Evolutionary conservation across 2,329 filamentous ascomycete species (phyloP), one percentile per base, ranked within the genome.

Genomic region (Trichoderma atroviride): DNA sequence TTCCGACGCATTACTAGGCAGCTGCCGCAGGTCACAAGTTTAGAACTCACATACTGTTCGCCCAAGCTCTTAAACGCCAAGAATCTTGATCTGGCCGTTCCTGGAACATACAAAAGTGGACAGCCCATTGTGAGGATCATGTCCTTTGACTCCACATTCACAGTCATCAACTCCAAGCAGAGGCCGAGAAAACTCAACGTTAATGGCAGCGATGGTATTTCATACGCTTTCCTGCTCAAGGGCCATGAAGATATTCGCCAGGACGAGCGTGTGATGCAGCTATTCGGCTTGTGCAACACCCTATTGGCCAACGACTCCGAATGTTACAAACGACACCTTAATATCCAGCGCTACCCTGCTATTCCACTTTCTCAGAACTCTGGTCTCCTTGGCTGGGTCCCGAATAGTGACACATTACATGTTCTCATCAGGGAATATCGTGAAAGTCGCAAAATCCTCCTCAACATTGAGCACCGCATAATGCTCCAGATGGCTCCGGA

Each of bases 401-500:
- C 93, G 13, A 97, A 99, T 83, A 97, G 93, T 76, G 96, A 99
- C 79, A 99, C 96, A 0, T 84, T 99, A 19, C 96, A 99, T 78
- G 92, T 97, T 22, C 87, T 99, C 58, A 99, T 99, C 76, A 89
- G 96, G 72, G 96, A 99, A 79, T 99, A 99, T 78, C 92, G 96
- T 71, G 96, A 99, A 80, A 97, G 92, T 74, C 90, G 96, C 67
- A 97, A 97, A 83, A 99, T 99, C 73, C 83, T 99, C 50, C 90
- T 99, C 74, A 99, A 99, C 77, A 99, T 99, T 73, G 96, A 99
- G 82, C 96, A 99, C 78, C 92, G 96, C 55, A 99, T 99, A 79
- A 99, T 99, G 96, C 85, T 99, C 69, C 96, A 99, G 80, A 99
- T 99, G 96, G 96, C 96, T 29, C 96, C 96, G 0, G 96, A 99